These are phyloP conservation scores for Penicillium coffeae DNA, from an alignment of 495 filamentous ascomycete genomes.

Conservation along the genomic window DNA sequence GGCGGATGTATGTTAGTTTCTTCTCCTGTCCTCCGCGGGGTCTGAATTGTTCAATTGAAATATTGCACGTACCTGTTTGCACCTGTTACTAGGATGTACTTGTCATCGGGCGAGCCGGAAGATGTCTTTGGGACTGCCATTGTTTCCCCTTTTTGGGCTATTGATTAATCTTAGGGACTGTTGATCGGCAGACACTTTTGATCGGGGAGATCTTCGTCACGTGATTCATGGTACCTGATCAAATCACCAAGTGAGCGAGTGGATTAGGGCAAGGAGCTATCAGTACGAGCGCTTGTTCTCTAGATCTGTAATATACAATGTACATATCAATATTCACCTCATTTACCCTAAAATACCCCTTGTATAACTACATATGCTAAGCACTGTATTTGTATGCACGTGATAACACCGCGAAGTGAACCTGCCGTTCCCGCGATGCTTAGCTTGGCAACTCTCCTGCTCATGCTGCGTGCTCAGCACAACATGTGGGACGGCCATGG, in stretches of 20 bases:
- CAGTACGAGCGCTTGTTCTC: too few species aligned
- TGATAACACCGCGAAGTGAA: too few species aligned
- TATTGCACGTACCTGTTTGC: slow-evolving; percentile 44
- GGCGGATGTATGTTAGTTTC: slow-evolving; percentile 1
- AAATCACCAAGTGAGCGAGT: too few species aligned
- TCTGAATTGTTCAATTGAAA: not conserved
- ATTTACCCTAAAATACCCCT: slow-evolving; percentile 5
- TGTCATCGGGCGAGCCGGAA: slow-evolving; percentile 11
- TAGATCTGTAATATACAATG: too few species aligned
- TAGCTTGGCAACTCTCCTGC: slow-evolving; percentile 3
- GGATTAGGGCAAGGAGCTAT: too few species aligned
- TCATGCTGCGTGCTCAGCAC: slow-evolving; percentile 11
- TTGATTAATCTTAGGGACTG: not conserved
- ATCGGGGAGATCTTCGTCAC: slow-evolving; percentile 10
- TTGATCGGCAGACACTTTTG: not conserved
- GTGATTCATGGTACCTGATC: too few species aligned
- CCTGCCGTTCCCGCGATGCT: not conserved
- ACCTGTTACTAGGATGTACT: slow-evolving; percentile 47
- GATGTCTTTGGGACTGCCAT: slow-evolving; percentile 13
- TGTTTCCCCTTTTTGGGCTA: slow-evolving; percentile 2
- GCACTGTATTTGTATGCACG: not conserved
- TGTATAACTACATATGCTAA: not conserved
- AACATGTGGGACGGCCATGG: slow-evolving; percentile 34
- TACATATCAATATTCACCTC: too few species aligned
- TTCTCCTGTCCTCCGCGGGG: not conserved